Conservation (phyloP, 352 stramenopile species). For the Pythium oligandrum region DNA sequence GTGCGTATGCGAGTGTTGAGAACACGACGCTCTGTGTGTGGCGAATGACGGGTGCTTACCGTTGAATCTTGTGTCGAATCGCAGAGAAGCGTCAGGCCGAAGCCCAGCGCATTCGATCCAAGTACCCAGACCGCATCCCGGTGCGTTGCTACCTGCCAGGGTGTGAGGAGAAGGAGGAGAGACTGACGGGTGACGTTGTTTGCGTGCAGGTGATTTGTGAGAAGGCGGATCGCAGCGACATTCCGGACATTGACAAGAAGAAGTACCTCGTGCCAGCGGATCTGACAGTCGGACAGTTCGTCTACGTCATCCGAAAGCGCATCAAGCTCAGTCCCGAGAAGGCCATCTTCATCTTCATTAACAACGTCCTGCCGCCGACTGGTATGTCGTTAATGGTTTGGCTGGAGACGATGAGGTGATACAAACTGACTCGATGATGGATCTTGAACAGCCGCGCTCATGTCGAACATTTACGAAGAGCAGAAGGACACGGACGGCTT, state of each 20-base stretch:
- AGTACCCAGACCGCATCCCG: constrained; percentile 98
- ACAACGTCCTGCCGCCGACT: constrained; percentile 97
- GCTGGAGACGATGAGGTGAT: not conserved
- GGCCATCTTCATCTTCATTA: constrained; percentile 99
- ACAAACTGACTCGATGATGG: no score
- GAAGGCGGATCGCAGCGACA: constrained; percentile 96
- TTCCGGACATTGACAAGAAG: constrained; percentile 99
- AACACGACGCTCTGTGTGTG: not conserved
- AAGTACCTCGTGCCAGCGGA: constrained; percentile 98
- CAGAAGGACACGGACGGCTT: constrained; percentile 99
- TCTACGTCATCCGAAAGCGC: constrained; percentile 99
- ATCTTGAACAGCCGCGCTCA: constrained; percentile 82
- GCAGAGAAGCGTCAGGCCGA: constrained; percentile 96
- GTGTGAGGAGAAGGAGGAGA: not conserved
- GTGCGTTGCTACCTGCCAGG: constrained; percentile 25
- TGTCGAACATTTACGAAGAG: constrained; percentile 99
- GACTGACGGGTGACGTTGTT: constrained; percentile 1
- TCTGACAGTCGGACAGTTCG: constrained; percentile 97
- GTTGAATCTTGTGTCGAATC: constrained; percentile 7
- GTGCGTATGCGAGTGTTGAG: constrained; percentile 27
- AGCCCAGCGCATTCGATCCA: constrained; percentile 96
- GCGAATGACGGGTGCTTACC: not conserved
- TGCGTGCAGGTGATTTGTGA: constrained; percentile 81
- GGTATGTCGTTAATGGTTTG: constrained; percentile 31
- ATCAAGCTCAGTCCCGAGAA: constrained; percentile 97